These are phyloP conservation scores for Ogataea thermomethanolica DNA, from an alignment of 805 yeast species.

Conservation along the genomic window DNA sequence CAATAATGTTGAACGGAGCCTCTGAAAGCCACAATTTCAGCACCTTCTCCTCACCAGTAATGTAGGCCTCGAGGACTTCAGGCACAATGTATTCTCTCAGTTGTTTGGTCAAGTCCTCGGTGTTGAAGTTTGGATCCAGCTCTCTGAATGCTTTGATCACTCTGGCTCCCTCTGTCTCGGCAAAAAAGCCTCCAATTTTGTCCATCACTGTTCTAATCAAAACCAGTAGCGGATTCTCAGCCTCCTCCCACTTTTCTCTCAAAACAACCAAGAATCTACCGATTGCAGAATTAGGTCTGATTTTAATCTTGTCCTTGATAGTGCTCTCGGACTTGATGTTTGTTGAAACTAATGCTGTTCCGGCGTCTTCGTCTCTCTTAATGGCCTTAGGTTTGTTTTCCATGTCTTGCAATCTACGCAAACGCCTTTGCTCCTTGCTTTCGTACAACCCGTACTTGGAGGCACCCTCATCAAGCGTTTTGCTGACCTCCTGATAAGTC, in stretches of 20 bases:
- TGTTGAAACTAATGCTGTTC: constrained; percentile 77
- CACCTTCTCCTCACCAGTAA: constrained; percentile 80
- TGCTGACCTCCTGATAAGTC: constrained; percentile 82
- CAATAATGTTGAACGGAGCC: constrained; percentile 94
- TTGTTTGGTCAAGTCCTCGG: constrained; percentile 74
- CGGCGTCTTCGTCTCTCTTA: constrained; percentile 77
- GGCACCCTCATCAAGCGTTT: constrained; percentile 89
- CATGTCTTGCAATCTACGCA: constrained; percentile 62
- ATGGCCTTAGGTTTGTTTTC: constrained; percentile 60
- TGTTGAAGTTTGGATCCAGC: constrained; percentile 85
- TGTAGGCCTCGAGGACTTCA: constrained; percentile 92
- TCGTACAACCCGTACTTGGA: constrained; percentile 92
- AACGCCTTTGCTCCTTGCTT: constrained; percentile 73
- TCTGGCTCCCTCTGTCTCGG: constrained; percentile 94
- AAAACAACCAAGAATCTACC: constrained; percentile 63
- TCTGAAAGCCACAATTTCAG: constrained; percentile 92
- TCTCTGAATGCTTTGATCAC: constrained; percentile 82
- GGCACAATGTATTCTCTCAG: constrained; percentile 92
- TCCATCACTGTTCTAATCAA: constrained; percentile 74
- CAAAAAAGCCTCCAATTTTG: constrained; percentile 82
- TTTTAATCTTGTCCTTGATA: constrained; percentile 56
- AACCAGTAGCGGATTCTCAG: constrained; percentile 87
- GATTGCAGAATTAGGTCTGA: constrained; percentile 61
- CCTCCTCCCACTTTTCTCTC: constrained; percentile 82
- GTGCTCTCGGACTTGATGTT: constrained; percentile 60